Base-by-base conservation (phyloP, 2,329 filamentous ascomycete species). In the Penicillium sp. region DNA sequence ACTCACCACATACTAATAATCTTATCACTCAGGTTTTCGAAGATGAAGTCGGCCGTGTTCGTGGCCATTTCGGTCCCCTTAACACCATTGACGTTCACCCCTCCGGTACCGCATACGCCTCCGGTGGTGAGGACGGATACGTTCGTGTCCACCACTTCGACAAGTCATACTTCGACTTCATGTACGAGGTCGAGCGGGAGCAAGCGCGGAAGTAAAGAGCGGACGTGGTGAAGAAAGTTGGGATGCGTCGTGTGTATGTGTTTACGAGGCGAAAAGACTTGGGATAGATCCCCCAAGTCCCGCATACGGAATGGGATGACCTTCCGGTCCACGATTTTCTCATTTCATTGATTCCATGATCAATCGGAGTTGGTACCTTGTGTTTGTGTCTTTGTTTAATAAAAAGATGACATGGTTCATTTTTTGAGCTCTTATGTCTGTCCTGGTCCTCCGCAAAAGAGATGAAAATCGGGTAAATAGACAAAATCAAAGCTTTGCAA, bases 61-160 rank as follows among this genome's bases (percentile, higher is more conserved):
- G 91, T 73, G 94, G 94, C 61, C 94, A 99, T 78, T 99, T 99
- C 78, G 94, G 94, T 73, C 94, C 89, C 64, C 82, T 97, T 60
- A 97, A 99, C 83, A 97, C 94, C 61, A 91, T 99, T 67, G 92
- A 94, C 46, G 90, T 90, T 56, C 90, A 96, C 77, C 94, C 94
- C 30, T 88, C 88, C 58, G 94, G 94, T 70, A 92, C 89, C 73
- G 87, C 90, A 69, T 99, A 99, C 79, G 92, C 91, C 70, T 93
- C 88, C 71, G 94, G 94, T 67, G 93, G 92, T 78, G 94, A 99
- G 81, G 94, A 99, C 77, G 94, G 94, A 71, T 99, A 99, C 80
- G 93, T 99, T 63, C 90, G 94, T 71, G 88, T 97, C 66, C 94
- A 99, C 80, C 91, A 96, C 78, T 99, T 99, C 78, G 94, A 99